Evolutionary conservation across 495 filamentous ascomycete genomes (phyloP), one percentile per base, ranked within the genome.

Genomic region (Beverwykella pulmonaria): DNA sequence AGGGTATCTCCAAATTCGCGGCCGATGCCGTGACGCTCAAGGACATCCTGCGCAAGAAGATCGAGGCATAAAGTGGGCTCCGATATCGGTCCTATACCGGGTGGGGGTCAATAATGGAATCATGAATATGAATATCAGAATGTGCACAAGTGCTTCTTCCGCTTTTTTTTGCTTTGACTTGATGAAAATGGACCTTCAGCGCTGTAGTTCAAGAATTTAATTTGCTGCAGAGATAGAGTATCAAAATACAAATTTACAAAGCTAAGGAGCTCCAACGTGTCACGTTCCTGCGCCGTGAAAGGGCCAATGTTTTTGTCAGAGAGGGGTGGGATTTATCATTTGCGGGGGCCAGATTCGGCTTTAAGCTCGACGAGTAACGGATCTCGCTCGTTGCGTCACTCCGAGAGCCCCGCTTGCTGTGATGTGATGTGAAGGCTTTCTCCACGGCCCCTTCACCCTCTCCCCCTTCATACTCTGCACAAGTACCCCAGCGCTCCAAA

Each of bases 1-100:
- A 98, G 81, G 94, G 94, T 82, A 99, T 99, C 84, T 93, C 90
- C 82, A 96, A 95, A 80, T 99, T 99, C 77, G 93, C 95, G 32
- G 95, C 93, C 63, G 94, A 98, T 78, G 93, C 94, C 55, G 84
- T 91, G 65, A 93, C 91, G 56, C 88, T 99, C 64, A 98, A 97
- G 88, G 86, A 86, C 60, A 92, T 96, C 71, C 85, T 99, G 75
- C 86, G 87, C 84, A 78, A 86, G 76, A 97, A 96, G 88, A 85
- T 98, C 25, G 63, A 73, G 63, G 59, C 69, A 48, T 71, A 68
- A 47, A 34, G n/a, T 20, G 8, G n/a, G 66, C 59, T 62, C 69
- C 69, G 69, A 64, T 67, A 60, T 71, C 69, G 68, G 57, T 59
- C 25, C 22, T 53, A 59, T 52, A 27, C n/a, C 8, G 23, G 47